These are phyloP conservation scores for Jamesozyma spencerorum DNA, from an alignment of 805 yeast species.

Conservation along the genomic window DNA sequence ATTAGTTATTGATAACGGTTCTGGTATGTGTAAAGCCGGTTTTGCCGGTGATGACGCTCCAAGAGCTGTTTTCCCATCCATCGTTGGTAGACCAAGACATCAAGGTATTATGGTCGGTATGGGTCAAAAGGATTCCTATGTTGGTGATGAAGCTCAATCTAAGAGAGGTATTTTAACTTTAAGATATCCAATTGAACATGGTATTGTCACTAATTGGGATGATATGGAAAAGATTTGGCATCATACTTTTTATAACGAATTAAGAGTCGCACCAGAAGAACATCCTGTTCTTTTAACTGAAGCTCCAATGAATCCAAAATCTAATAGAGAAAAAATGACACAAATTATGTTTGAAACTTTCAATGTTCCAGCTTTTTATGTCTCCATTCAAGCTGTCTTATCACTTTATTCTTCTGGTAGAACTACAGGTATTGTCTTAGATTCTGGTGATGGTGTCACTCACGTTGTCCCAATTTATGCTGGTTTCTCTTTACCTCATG, in stretches of 20 bases:
- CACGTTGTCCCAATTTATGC: constrained; percentile 99
- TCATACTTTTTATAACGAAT: constrained; percentile 99
- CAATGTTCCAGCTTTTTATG: constrained; percentile 99
- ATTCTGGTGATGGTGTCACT: constrained; percentile 99
- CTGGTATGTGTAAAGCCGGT: constrained; percentile 99
- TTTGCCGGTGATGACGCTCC: constrained; percentile 99
- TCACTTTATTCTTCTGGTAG: constrained; percentile 98
- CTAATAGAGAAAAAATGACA: constrained; percentile 99
- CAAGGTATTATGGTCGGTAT: constrained; percentile 99
- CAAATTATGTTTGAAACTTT: constrained; percentile 98
- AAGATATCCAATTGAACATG: constrained; percentile 99
- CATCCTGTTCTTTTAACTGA: constrained; percentile 98
- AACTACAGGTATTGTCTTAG: constrained; percentile 99
- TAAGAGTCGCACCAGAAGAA: constrained; percentile 99
- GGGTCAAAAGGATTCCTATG: constrained; percentile 99
- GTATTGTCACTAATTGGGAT: constrained; percentile 99
- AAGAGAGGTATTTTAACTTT: constrained; percentile 99
- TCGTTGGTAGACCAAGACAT: constrained; percentile 99
- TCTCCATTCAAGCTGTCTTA: constrained; percentile 95
- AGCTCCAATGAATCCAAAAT: constrained; percentile 99
- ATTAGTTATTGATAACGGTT: constrained; percentile 95
- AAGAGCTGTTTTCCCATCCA: constrained; percentile 99
- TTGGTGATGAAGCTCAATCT: constrained; percentile 99
- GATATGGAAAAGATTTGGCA: constrained; percentile 99
- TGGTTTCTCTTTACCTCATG: constrained; percentile 98